Evolutionary conservation across 352 stramenopile genomes (phyloP), one percentile per base, ranked within the genome.

Genomic region (Pythium angustatum): DNA sequence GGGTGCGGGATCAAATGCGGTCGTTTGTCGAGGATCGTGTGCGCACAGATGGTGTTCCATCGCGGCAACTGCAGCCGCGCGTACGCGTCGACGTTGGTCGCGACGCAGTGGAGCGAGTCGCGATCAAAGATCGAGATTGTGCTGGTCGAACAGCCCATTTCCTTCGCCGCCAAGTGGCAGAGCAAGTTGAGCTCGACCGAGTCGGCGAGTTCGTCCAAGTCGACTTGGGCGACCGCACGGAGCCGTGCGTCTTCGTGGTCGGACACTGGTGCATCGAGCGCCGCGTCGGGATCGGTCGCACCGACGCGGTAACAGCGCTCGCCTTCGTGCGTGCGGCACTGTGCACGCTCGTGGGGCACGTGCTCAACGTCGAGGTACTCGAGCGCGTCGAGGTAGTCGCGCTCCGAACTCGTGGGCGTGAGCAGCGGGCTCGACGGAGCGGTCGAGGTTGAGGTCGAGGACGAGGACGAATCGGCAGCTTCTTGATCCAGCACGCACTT

Each of bases 131-230:
- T 66, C 31, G 79, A 85, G 57, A 91, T 75, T 38, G 80, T 75
- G 51, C 68, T 81, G 21, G 71, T 68, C 12, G 63, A 70, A 49
- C 82, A 91, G 27, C 62, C 59, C 12, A 88, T 75, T 51, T 89
- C 78, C 28, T 71, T 73, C 1, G 66, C 64, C 24, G 79, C 82
- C 31, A 91, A 52, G 1, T 71, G 69, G 57, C 79, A 89, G 31
- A 91, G 77, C 44, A 88, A 83, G n/a, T 79, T 71, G 21, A 91
- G 75, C 55, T 91, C 82, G 31, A 49, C 33, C 24, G 60, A 68
- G 4, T 55, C 41, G 28, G 21, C 52, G 28, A 68, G 52, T 14
- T 61, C 22, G 2, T 40, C 31, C 15, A 68, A 44, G 26, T 62
- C 51, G 17, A 68, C 24, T 14, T 56, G 40, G 19, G 24, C 49